Percentiles rank a stretch among this genome's conserved stretches.
These are phyloP conservation scores for Lophiotrema nucula DNA, from an alignment of 495 filamentous ascomycete genomes.

Conservation along the genomic window DNA sequence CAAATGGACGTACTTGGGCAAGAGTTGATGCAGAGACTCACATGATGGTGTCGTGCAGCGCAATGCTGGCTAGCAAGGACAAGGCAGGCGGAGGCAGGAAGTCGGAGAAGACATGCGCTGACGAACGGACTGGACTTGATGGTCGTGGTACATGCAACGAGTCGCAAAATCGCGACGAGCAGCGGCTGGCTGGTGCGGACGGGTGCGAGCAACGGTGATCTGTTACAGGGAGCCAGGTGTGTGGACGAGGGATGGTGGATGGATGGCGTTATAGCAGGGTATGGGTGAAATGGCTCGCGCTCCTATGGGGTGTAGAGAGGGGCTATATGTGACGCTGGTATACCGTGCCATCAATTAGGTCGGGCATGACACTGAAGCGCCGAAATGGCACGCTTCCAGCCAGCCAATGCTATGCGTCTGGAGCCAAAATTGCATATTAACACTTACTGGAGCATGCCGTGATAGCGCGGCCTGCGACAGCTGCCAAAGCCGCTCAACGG, in stretches of 20 bases:
- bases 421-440: no score
- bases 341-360: slow-evolving; percentile 19
- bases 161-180: no score
- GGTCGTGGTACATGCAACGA: not conserved
- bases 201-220: slow-evolving; percentile 8
- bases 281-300: slow-evolving; percentile 24
- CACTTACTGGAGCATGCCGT: not conserved
- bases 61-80: not conserved
- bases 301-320: slow-evolving; percentile 11
- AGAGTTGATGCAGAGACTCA: slow-evolving; percentile 24
- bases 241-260: not conserved
- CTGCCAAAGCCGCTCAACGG: not conserved
- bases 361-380: slow-evolving; percentile 27
- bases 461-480: not conserved
- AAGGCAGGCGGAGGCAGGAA: slow-evolving; percentile 1
- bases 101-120: slow-evolving; percentile 1
- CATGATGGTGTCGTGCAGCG: slow-evolving; percentile 19
- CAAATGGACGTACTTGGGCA: slow-evolving; percentile 41
- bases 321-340: slow-evolving; percentile 26
- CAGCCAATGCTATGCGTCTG: slow-evolving; percentile 14
- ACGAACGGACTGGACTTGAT: not conserved
- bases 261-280: slow-evolving; percentile 30
- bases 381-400: not conserved
- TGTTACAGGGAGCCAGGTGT: slow-evolving; percentile 21
- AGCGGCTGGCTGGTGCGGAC: not conserved